phyloP scores from a whole-genome alignment of 257 asterid genomes.

The Solanum rostratum region DNA sequence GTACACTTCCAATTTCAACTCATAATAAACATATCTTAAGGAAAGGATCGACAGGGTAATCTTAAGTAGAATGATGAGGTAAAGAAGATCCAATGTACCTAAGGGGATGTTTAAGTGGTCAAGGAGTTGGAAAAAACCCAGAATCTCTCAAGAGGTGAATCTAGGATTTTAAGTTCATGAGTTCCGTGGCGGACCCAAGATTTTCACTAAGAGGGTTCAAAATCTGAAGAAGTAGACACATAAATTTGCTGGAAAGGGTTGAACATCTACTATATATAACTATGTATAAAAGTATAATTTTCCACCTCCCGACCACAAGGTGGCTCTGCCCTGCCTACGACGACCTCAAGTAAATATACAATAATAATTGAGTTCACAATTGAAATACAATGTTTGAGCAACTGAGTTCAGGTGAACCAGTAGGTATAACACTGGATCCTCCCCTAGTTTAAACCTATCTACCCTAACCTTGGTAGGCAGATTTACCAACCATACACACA shows the following conservation, averaged over 20 bases:
- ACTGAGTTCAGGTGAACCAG: neutral
- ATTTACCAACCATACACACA: neutral
- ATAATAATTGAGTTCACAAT: neutral
- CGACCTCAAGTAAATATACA: neutral
- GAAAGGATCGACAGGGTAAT: neutral
- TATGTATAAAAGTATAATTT: too few species aligned
- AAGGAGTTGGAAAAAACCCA: neutral
- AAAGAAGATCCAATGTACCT: neutral
- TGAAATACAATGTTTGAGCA: neutral
- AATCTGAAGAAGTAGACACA: too few species aligned
- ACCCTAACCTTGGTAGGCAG: neutral
- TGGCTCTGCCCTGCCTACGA: too few species aligned
- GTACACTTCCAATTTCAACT: neutral
- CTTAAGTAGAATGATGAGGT: neutral
- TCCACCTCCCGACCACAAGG: too few species aligned
- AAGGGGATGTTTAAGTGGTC: neutral
- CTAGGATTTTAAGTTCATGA: neutral
- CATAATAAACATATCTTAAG: neutral
- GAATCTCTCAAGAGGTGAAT: neutral
- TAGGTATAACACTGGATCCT: neutral
- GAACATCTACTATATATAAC: too few species aligned
- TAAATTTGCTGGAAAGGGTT: too few species aligned
- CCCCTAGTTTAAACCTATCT: neutral
- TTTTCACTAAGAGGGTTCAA: too few species aligned
- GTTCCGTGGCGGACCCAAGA: neutral